Evolutionary conservation across 257 asterid genomes (phyloP), one percentile per base, ranked within the genome.

Genomic region (Marsdenia floribunda): DNA sequence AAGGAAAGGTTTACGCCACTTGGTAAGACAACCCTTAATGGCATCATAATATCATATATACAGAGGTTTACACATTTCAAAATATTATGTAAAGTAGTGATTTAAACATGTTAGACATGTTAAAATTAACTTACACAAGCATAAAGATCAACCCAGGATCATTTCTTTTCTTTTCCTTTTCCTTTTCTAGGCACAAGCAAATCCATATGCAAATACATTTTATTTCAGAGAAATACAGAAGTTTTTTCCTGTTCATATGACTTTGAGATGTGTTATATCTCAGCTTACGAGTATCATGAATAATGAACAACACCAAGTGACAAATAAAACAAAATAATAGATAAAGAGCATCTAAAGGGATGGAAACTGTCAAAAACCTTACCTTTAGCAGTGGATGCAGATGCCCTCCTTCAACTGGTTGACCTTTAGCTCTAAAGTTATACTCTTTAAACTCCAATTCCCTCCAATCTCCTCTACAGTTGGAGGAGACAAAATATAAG

Each of bases 301-400:
- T 15, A 54, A 40, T 59, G 21, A 4, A 35, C 55, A 49, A 24
- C 37, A 29, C 47, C 61, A 75, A 59, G 29, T 44, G 9, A n/a
- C 33, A 19, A 37, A 67, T 29, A 61, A 59, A 16, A 21, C 65
- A 73, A 40, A 6, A 46, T 29, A n/a, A 42, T 42, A 42, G 10
- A 50, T 53, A 38, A 24, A 64, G 72, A 66, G 47, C 61, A 60
- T 67, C 44, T 29, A 21, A 68, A 76, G 61, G 44, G 70, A 86
- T 22, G 22, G 12, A 71, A 47, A 55, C 33, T 24, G 55, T 14
- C 26, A 55, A 37, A 55, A 50, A 24, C 91, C 72, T 88, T 88
- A 87, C 98, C 98, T 94, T 94, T 75, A 88, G 91, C 86, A 94
- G 80, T 18, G 98, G 97, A 86, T 94, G 98, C 73, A 92, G 91